Conservation (phyloP, 2,329 filamentous ascomycete genomes). For the Apiospora rasikravindrae region DNA sequence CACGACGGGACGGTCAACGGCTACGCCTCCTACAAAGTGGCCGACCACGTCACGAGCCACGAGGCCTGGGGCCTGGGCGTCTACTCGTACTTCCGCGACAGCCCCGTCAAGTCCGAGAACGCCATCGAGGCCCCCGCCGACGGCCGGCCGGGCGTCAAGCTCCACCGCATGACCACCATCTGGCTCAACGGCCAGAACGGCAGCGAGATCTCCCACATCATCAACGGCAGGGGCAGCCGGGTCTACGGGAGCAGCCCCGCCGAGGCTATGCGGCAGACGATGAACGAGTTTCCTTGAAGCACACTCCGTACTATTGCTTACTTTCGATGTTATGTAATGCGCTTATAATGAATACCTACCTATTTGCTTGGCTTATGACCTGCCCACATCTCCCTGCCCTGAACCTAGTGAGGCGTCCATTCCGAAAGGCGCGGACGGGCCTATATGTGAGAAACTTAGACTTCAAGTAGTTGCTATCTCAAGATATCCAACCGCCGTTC, state of each 20-base stretch:
- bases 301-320: not conserved
- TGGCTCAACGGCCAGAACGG: constrained; percentile 38
- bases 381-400: not conserved
- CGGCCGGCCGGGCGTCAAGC: constrained; percentile 29
- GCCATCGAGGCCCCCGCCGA: constrained; percentile 37
- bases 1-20: constrained; percentile 34
- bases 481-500: too few relatives aligned
- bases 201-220: constrained; percentile 39
- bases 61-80: constrained; percentile 41
- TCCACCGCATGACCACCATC: constrained; percentile 40
- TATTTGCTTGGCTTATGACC: not conserved
- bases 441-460: too few relatives aligned
- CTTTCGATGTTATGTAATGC: not conserved
- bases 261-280: constrained; percentile 38
- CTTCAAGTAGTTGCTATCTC: too few relatives aligned
- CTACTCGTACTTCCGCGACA: constrained; percentile 42
- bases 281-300: constrained; percentile 17
- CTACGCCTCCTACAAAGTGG: constrained; percentile 41
- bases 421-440: too few relatives aligned
- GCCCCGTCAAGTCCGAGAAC: constrained; percentile 39
- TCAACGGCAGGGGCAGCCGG: constrained; percentile 36
- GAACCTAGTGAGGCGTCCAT: not conserved
- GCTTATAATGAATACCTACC: not conserved
- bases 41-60: constrained; percentile 34
- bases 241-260: constrained; percentile 38